These are phyloP conservation scores for Lizanozyma gosingica DNA, from an alignment of 1,139 yeast genomes.

Conservation along the genomic window DNA sequence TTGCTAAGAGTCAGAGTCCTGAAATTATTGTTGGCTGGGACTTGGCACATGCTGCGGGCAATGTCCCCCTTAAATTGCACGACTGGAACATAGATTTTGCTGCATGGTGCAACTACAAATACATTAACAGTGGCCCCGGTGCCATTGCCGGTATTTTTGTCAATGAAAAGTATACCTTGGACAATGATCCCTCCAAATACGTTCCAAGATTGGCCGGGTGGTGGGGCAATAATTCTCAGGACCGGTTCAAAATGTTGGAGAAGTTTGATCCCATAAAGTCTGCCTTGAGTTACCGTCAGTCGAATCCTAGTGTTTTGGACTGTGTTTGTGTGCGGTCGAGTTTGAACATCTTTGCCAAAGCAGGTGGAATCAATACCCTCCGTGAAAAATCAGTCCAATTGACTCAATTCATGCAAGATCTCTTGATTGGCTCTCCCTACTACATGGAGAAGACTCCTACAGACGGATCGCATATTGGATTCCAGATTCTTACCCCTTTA, in stretches of 20 bases:
- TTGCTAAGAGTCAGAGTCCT: constrained; percentile 33
- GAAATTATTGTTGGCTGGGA: constrained; percentile 86
- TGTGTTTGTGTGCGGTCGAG: constrained; percentile 65
- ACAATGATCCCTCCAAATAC: constrained; percentile 22
- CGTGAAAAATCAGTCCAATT: constrained; percentile 49
- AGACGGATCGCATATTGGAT: constrained; percentile 27
- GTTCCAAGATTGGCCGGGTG: constrained; percentile 83
- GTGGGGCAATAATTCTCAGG: constrained; percentile 83
- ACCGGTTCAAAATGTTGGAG: constrained; percentile 75
- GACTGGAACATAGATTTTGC: constrained; percentile 93
- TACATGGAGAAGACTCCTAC: constrained; percentile 24
- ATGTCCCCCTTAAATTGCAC: constrained; percentile 66
- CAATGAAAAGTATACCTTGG: constrained; percentile 41
- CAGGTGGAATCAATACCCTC: constrained; percentile 56
- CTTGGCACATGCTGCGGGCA: constrained; percentile 90
- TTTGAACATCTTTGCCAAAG: constrained; percentile 47
- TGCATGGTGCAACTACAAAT: constrained; percentile 89
- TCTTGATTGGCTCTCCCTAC: constrained; percentile 35
- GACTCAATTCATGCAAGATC: constrained; percentile 47
- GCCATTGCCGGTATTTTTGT: constrained; percentile 80
- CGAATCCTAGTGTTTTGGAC: constrained; percentile 86
- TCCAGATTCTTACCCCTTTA: constrained; percentile 66
- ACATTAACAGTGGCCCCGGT: constrained; percentile 89
- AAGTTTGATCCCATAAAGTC: constrained; percentile 70
- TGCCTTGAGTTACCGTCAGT: constrained; percentile 82